Evolutionary conservation across 176 grass and related monocot species (phyloP).

Genomic region (Musa acuminata): DNA sequence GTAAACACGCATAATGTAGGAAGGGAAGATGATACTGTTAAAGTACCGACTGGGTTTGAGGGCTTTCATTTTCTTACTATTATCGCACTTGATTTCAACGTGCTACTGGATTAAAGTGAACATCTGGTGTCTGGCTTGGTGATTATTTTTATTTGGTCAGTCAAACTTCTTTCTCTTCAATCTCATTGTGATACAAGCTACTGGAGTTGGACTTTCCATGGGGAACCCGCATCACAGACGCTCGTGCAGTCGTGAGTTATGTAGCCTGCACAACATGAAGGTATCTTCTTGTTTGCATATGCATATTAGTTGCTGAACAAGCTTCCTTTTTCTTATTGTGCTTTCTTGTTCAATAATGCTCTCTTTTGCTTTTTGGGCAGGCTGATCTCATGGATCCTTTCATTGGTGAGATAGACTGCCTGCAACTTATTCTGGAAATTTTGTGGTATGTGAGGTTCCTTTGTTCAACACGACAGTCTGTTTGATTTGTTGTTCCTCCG

Average conservation of each 20-base stretch:
- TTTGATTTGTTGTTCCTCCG: neutral
- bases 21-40: conserved; percentile 34
- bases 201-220: neutral
- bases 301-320: neutral
- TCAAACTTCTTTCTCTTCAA: neutral
- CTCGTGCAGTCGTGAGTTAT: neutral
- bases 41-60: conserved; percentile 17
- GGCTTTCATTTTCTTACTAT: conserved; percentile 43
- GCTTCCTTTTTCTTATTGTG: neutral
- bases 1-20: conserved; percentile 34
- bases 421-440: neutral
- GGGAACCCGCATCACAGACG: neutral
- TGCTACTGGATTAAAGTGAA: conserved; percentile 3
- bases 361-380: neutral
- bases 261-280: neutral
- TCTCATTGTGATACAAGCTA: neutral
- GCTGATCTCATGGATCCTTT: neutral
- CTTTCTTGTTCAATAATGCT: neutral
- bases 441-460: neutral
- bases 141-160: neutral
- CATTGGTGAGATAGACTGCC: neutral
- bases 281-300: neutral
- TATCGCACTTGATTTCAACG: conserved; percentile 17
- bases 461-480: neutral
- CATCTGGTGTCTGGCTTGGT: neutral